Percentiles rank a stretch among this genome's conserved stretches.
Conservation (phyloP, 176 grass and related monocot genomes). For the Eragrostis curvula region DNA sequence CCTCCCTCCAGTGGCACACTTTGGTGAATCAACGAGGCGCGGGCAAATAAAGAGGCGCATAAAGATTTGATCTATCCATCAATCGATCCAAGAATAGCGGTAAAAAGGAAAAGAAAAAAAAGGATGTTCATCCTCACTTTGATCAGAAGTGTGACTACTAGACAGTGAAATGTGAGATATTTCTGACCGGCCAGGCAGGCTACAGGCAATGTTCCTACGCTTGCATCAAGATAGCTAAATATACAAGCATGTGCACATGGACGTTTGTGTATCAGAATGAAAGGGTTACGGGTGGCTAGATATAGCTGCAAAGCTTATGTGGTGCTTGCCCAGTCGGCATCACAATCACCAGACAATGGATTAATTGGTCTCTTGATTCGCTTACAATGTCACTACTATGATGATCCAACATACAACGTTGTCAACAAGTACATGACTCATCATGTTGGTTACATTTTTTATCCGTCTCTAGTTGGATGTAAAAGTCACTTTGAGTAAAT, state of each 20-base stretch:
- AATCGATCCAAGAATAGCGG: not conserved
- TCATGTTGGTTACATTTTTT: not conserved
- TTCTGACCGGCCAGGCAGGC: not conserved
- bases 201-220: not conserved
- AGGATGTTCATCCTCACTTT: not conserved
- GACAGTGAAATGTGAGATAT: not conserved
- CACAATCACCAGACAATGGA: not conserved
- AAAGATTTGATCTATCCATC: not conserved
- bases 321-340: not conserved
- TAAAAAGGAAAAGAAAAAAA: not conserved
- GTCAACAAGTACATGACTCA: not conserved
- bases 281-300: not conserved
- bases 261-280: too few species aligned
- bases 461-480: not conserved
- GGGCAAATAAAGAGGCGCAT: not conserved
- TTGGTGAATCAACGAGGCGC: not conserved
- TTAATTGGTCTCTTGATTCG: not conserved
- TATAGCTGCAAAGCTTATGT: not conserved
- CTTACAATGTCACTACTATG: not conserved
- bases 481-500: conserved; percentile 3
- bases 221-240: not conserved
- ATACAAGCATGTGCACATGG: not conserved
- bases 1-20: not conserved
- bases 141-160: not conserved
- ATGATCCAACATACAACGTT: not conserved